Evolutionary conservation across 2,329 filamentous ascomycete genomes (phyloP).

Genomic region (Hymenoscyphus fraxineus): DNA sequence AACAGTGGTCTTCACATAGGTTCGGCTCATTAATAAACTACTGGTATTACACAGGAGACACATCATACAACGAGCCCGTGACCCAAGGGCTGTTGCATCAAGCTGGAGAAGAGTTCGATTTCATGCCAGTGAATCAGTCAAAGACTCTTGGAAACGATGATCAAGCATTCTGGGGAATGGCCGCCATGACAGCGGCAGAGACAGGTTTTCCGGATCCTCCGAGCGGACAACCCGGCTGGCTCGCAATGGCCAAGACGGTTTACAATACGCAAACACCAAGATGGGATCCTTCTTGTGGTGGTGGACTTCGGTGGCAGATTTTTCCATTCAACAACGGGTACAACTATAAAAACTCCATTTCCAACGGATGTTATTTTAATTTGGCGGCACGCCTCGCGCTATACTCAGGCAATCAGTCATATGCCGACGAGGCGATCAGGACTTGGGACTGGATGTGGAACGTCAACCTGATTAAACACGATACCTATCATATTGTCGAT

Average conservation of each 20-base stretch:
- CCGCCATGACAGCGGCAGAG: conserved; percentile 67
- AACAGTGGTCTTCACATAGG: conserved; percentile 22
- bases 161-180: conserved; percentile 69
- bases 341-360: conserved; percentile 68
- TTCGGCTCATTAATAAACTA: conserved; percentile 71
- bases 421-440: conserved; percentile 72
- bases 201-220: conserved; percentile 57
- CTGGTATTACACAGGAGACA: conserved; percentile 76
- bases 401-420: conserved; percentile 74
- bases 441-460: conserved; percentile 65
- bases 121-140: conserved; percentile 72
- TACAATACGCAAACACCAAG: conserved; percentile 73
- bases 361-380: conserved; percentile 59
- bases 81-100: conserved; percentile 70
- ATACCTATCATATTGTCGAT: conserved; percentile 51
- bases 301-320: conserved; percentile 81
- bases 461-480: conserved; percentile 54
- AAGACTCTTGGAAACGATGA: conserved; percentile 62
- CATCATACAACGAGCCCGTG: conserved; percentile 58
- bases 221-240: conserved; percentile 55
- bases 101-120: conserved; percentile 66
- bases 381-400: conserved; percentile 63
- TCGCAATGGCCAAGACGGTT: conserved; percentile 70
- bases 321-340: conserved; percentile 78
- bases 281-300: conserved; percentile 68